These are phyloP conservation scores for Euphorbia pulcherrima DNA, from an alignment of 345 rosid species.

Conservation along the genomic window DNA sequence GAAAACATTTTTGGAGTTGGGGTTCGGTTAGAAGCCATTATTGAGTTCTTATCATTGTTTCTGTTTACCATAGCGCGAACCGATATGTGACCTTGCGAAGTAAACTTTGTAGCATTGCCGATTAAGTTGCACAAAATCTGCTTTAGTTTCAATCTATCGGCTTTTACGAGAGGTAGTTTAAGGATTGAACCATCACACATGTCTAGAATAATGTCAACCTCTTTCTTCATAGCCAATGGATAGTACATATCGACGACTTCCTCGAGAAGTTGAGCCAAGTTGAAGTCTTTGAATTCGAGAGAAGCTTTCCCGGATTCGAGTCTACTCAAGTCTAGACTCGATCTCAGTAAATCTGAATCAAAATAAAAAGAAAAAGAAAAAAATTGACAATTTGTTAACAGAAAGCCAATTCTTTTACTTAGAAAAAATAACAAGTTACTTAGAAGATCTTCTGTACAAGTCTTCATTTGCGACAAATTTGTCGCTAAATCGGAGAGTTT, in stretches of 20 bases:
- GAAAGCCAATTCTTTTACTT: background rate
- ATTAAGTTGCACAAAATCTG: conserved; percentile 37
- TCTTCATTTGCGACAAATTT: conserved; percentile 19
- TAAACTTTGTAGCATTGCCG: conserved; percentile 35
- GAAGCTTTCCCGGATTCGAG: conserved; percentile 35
- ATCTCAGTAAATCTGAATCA: conserved; percentile 29
- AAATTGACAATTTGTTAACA: background rate
- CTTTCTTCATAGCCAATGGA: conserved; percentile 30
- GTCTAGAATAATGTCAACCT: conserved; percentile 33
- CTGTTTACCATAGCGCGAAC: conserved; percentile 27
- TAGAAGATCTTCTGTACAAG: conserved; percentile 24
- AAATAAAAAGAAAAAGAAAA: too few species aligned
- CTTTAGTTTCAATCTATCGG: conserved; percentile 29
- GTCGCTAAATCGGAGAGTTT: conserved; percentile 17
- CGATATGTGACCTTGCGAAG: conserved; percentile 31
- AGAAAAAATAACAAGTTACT: conserved; percentile 13
- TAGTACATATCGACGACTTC: conserved; percentile 33
- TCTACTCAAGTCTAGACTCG: conserved; percentile 35
- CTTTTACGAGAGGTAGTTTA: conserved; percentile 20
- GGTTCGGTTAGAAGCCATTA: conserved; percentile 27
- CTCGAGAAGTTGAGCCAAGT: conserved; percentile 31
- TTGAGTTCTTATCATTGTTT: conserved; percentile 23
- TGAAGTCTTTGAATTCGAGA: conserved; percentile 30
- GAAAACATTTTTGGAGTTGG: conserved; percentile 22
- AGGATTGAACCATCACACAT: conserved; percentile 33